phyloP scores from a whole-genome alignment of 1,284 basidiomycete species.

The Sporisorium iseilematis-ciliati region DNA sequence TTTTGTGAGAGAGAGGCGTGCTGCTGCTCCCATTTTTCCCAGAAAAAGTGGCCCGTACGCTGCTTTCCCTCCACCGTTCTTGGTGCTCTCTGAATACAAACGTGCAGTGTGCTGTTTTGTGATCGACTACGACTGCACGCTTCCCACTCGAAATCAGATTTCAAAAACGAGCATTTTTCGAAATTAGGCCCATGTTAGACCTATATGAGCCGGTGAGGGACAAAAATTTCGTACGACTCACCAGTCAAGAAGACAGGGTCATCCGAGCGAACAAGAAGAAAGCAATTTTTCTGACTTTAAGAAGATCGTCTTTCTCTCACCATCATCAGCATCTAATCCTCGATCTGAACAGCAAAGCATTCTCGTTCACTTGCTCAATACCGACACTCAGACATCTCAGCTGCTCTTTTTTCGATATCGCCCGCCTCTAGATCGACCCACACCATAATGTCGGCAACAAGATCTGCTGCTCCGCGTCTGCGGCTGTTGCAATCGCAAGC shows the following conservation, averaged over 20 bases:
- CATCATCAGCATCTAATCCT: neutral
- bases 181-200: neutral
- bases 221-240: constrained; percentile 11
- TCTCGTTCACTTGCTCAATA: neutral
- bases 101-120: constrained; percentile 2
- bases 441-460: constrained; percentile 36
- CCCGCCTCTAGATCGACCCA: no score
- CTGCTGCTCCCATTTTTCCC: constrained; percentile 1
- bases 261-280: constrained; percentile 14
- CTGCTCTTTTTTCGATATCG: neutral
- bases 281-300: constrained; percentile 12
- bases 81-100: no score
- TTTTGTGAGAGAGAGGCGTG: neutral
- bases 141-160: neutral
- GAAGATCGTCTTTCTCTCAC: neutral
- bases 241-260: neutral
- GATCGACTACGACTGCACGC: constrained; percentile 3
- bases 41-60: constrained; percentile 36
- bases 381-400: no score
- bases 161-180: neutral
- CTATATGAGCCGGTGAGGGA: no score
- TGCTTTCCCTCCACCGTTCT: constrained; percentile 26
- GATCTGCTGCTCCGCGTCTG: constrained; percentile 36
- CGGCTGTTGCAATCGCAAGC: constrained; percentile 22
- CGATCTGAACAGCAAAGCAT: neutral